Base-by-base conservation (phyloP, 2,329 filamentous ascomycete species). In the Camillea tinctor region DNA sequence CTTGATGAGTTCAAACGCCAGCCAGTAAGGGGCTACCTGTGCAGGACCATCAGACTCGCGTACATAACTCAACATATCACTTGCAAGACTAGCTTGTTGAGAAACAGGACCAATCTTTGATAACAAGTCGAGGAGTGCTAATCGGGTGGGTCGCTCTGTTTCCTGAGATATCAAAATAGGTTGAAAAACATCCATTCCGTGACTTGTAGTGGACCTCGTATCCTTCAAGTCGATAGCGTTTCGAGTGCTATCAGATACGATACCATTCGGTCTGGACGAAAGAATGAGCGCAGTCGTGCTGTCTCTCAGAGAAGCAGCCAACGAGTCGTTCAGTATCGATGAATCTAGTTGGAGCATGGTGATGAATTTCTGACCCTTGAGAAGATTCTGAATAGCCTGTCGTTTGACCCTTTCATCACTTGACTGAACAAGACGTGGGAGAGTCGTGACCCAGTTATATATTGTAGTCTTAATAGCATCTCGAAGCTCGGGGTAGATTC, bases 401-500 rank as follows among this genome's bases (percentile, higher is more conserved):
- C 87, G 82, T 72, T 96, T 96, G 24, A 83, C 80, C n/a, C 81
- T 81, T 66, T 97, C 92, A 68, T 98, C 93, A 66, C 88, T 89
- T 8, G 88, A 86, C 72, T 94, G 92, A 87, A 97, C 93, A 15
- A 92, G 76, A 17, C 93, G 85, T 4, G 94, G 89, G 19, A 99
- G 82, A 49, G 91, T 88, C 2, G 86, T 85, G 22, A 93, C 84
- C 93, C 93, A 97, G 56, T 87, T 88, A 72, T 94, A 90, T 0
- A 96, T 81, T 0, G 85, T 89, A 24, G 82, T 84, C 67, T 91
- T 91, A 23, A 94, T 78, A 2, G 84, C 77, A 21, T 90, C 86
- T 3, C 82, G 77, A 1, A 93, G 80, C 54, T 84, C 78, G 1
- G 82, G 76, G 66, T 92, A 87, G 11, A 88, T 84, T 48, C 77